Evolutionary conservation across 768 basidiomycete genomes (phyloP).

Genomic region (Galerina marginata): DNA sequence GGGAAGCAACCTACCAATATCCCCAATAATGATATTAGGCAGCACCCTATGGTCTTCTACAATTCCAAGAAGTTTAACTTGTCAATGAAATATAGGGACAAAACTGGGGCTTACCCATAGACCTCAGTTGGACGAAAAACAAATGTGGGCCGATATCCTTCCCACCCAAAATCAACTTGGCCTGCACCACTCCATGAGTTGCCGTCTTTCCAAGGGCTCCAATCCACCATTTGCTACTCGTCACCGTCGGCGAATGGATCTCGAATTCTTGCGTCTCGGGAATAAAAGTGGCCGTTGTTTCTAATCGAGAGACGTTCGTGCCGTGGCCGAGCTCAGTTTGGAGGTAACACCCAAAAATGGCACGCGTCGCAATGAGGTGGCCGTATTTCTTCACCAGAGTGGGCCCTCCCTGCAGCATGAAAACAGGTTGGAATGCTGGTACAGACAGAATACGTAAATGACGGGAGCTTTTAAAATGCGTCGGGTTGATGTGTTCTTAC

Average conservation of each 20-base stretch:
- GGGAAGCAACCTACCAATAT: conserved; percentile 54
- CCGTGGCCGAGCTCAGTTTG: conserved; percentile 86
- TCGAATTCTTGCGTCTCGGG: conserved; percentile 71
- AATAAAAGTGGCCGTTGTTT: conserved; percentile 81
- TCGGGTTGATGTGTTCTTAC: conserved; percentile 31
- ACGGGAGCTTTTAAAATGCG: background rate
- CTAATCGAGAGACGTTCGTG: conserved; percentile 68
- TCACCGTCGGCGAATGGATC: conserved; percentile 75
- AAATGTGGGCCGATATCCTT: conserved; percentile 73
- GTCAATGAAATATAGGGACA: background rate
- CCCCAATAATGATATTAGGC: conserved; percentile 68
- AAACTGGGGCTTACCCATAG: conserved; percentile 50
- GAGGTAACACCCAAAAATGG: conserved; percentile 73
- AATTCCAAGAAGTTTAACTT: conserved; percentile 1
- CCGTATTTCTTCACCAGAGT: conserved; percentile 58
- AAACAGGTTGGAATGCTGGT: conserved; percentile 71
- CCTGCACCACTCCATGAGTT: conserved; percentile 79
- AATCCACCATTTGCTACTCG: conserved; percentile 86
- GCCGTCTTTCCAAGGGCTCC: conserved; percentile 74
- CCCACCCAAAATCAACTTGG: conserved; percentile 67
- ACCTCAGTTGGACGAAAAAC: conserved; percentile 74
- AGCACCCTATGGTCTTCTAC: conserved; percentile 64
- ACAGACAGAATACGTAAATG: background rate
- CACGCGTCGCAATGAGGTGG: conserved; percentile 53
- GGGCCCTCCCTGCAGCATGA: conserved; percentile 63